Evolutionary conservation across 2,329 filamentous ascomycete genomes (phyloP), one percentile per base, ranked within the genome.

Genomic region (Penicillium sp.): DNA sequence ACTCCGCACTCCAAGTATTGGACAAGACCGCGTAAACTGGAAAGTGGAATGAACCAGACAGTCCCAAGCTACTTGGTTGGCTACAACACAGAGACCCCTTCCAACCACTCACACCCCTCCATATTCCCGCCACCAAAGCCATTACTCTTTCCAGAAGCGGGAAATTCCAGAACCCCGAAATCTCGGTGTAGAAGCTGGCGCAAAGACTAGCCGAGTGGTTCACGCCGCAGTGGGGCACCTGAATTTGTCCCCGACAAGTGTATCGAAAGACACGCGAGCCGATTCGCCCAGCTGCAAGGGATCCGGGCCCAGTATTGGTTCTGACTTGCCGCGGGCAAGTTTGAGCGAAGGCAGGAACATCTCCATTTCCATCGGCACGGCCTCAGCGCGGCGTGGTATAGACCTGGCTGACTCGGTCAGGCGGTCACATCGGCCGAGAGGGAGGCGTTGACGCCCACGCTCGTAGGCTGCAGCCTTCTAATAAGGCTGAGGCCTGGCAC

Each of bases 401-500:
- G 25, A 2, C 25, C 25, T 27, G 25, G 31, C 9, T 36, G 11
- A 35, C 10, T n/a, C 20, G 7, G 4, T 8, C 18, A 39, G 20
- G 7, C 13, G 36, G 36, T 39, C 36, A 39, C 36, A 40, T 40
- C 14, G 20, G 13, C 38, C 14, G 38, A 22, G 16, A 18, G 3
- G 33, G 28, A 41, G 46, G 43, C 39, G 43, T 46, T 50, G 43
- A 51, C 55, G 58, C 51, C 40, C 53, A 50, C 49, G 49, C 49
- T 45, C 31, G 39, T 44, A 55, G 52, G 40, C 59, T 57, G 63
- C 62, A 68, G 67, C 68, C 67, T 60, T 55, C 65, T 64, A 70
- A 59, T 67, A 69, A 69, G 68, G 63, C 67, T 69, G 65, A 68
- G 61, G 46, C 40, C 46, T 9, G 16, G 33, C 14, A 25, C 13